Percentiles rank a stretch among this genome's conserved stretches.
Evolutionary conservation across 306 rosid species (phyloP).

Genomic region (Cucurbita argyrosperma): DNA sequence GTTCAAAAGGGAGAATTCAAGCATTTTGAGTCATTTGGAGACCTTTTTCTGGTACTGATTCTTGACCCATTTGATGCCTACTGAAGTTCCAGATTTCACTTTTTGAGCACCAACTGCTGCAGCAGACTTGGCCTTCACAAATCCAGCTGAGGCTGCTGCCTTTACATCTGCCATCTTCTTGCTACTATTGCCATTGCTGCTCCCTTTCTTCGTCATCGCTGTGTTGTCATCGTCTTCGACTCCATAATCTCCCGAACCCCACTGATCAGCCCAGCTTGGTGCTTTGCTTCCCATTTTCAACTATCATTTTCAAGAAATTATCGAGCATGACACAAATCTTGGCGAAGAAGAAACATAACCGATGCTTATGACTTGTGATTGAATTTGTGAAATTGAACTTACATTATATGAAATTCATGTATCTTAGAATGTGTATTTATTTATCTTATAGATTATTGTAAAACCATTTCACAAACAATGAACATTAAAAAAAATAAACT

Average conservation of each 20-base stretch:
- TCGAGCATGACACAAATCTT: too few species aligned
- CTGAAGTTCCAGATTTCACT: constrained; percentile 42
- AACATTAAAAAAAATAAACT: background rate
- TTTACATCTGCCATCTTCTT: constrained; percentile 43
- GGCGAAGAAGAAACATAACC: background rate
- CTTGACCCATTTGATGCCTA: constrained; percentile 67
- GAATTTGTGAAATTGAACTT: too few species aligned
- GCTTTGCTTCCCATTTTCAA: constrained; percentile 56
- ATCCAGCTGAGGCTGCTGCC: constrained; percentile 28
- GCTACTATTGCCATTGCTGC: constrained; percentile 22
- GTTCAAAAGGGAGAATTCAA: background rate
- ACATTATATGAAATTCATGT: background rate
- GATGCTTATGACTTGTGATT: too few species aligned
- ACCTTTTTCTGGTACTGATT: constrained; percentile 42
- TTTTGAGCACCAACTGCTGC: constrained; percentile 22
- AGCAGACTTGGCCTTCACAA: constrained; percentile 20
- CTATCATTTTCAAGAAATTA: background rate
- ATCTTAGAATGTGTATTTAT: background rate
- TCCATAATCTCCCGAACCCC: constrained; percentile 38
- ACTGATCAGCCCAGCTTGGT: constrained; percentile 69
- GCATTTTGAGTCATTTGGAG: constrained; percentile 31
- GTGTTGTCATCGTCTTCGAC: constrained; percentile 16
- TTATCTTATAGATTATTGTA: background rate
- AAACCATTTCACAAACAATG: background rate
- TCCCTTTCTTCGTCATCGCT: constrained; percentile 17